Percentiles rank a stretch among this genome's conserved stretches.
Conservation (phyloP, 768 basidiomycete species). For the Clitopilus hobsonii region DNA sequence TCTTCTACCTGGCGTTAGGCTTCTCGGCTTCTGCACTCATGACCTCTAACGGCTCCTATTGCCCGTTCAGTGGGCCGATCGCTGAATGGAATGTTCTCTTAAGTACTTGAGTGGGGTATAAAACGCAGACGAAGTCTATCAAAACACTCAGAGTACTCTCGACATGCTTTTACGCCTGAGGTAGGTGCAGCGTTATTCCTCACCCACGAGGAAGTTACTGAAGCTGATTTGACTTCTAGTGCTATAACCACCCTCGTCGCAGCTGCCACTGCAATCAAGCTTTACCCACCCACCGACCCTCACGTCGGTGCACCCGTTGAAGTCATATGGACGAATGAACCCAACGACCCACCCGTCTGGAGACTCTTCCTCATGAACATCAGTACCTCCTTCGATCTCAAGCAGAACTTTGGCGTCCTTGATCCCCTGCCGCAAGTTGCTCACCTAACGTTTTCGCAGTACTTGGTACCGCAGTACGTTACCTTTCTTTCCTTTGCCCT, state of each 20-base stretch:
- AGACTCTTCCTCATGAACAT: slow-evolving; percentile 15
- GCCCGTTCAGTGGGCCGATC: not conserved
- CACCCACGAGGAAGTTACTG: not conserved
- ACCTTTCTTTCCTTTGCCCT: not conserved
- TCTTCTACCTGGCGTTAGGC: not conserved
- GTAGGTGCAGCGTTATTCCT: not conserved
- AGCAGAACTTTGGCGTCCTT: slow-evolving; percentile 11
- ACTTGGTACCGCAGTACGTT: slow-evolving; percentile 4
- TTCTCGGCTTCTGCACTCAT: not conserved
- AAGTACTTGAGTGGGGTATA: not conserved
- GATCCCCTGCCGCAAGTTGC: slow-evolving; percentile 5
- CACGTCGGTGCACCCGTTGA: slow-evolving; percentile 8
- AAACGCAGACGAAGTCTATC: not conserved
- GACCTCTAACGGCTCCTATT: not conserved
- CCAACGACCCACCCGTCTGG: slow-evolving; percentile 8
- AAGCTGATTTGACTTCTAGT: not conserved
- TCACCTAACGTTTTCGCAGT: slow-evolving; percentile 2
- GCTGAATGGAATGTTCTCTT: not conserved
- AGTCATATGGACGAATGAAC: slow-evolving; percentile 10
- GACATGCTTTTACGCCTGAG: not conserved
- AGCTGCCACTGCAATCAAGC: slow-evolving; percentile 4
- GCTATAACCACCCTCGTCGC: slow-evolving; percentile 1
- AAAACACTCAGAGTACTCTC: not conserved
- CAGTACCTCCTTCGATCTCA: slow-evolving; percentile 11
- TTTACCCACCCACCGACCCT: slow-evolving; percentile 8